A percentile compares a stretch with the other conserved stretches of the same genome.
Evolutionary conservation across 192 early-diverging fungal genomes (phyloP).

Genomic region (Rhizophagus clarus): DNA sequence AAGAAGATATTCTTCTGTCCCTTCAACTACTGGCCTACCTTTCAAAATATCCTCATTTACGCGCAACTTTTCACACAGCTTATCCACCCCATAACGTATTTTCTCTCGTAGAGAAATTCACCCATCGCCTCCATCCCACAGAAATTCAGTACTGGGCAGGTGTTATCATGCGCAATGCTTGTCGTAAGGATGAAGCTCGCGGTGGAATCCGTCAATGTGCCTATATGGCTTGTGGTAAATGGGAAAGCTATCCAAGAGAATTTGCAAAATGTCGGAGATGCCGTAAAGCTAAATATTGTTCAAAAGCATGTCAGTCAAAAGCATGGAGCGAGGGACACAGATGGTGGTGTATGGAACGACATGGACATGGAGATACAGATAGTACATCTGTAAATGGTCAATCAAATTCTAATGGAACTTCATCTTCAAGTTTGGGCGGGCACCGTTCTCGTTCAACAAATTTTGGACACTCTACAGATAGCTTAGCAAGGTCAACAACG

Average conservation of each 20-base stretch:
- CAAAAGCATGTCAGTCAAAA: conserved; percentile 71
- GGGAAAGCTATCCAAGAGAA: conserved; percentile 73
- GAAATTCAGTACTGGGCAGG: conserved; percentile 75
- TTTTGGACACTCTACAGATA: conserved; percentile 23
- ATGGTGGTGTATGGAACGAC: conserved; percentile 76
- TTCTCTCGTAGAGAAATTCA: conserved; percentile 76
- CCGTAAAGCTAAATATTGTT: conserved; percentile 87
- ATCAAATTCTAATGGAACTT: conserved; percentile 35
- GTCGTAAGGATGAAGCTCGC: conserved; percentile 71
- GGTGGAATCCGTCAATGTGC: conserved; percentile 78
- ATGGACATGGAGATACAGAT: conserved; percentile 37
- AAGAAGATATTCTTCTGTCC: conserved; percentile 80
- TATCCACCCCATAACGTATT: conserved; percentile 67
- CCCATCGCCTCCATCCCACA: conserved; percentile 63
- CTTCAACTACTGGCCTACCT: conserved; percentile 88
- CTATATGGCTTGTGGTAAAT: conserved; percentile 75
- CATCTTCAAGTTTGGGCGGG: conserved; percentile 38
- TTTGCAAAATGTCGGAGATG: conserved; percentile 89
- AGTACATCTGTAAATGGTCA: conserved; percentile 32
- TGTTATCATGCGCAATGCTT: conserved; percentile 81
- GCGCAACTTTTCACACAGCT: conserved; percentile 59
- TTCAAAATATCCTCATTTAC: conserved; percentile 84
- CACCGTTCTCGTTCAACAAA: conserved; percentile 40
- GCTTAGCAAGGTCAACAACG: conserved; percentile 34
- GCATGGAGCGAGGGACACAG: conserved; percentile 81